These are phyloP conservation scores for Torulaspora microellipsoides DNA, from an alignment of 805 yeast genomes.

Conservation along the genomic window DNA sequence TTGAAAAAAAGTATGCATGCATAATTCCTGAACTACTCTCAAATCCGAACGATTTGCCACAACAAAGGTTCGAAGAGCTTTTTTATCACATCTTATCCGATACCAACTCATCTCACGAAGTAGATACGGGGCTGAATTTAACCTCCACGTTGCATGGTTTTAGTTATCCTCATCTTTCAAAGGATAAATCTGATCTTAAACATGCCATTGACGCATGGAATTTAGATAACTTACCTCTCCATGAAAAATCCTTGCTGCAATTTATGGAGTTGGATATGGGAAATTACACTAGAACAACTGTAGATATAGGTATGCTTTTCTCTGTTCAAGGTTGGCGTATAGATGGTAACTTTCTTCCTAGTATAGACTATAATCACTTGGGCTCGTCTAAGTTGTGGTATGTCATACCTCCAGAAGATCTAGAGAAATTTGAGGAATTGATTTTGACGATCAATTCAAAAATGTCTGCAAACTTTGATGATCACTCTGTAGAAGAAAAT, in stretches of 20 bases:
- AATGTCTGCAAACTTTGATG: not conserved
- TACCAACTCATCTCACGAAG: not conserved
- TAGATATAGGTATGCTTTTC: slow-evolving; percentile 50
- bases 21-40: not conserved
- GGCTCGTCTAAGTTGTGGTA: slow-evolving; percentile 61
- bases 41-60: slow-evolving; percentile 9
- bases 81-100: slow-evolving; percentile 41
- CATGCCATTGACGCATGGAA: slow-evolving; percentile 47
- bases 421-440: slow-evolving; percentile 47
- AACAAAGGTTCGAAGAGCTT: slow-evolving; percentile 37
- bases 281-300: slow-evolving; percentile 39
- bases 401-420: slow-evolving; percentile 54
- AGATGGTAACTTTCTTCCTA: slow-evolving; percentile 58
- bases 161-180: slow-evolving; percentile 30
- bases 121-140: slow-evolving; percentile 34
- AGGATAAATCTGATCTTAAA: slow-evolving; percentile 18
- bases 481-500: not conserved
- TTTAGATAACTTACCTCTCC: slow-evolving; percentile 48
- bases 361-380: slow-evolving; percentile 48
- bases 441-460: slow-evolving; percentile 11
- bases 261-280: slow-evolving; percentile 43
- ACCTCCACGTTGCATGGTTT: slow-evolving; percentile 40
- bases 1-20: not conserved
- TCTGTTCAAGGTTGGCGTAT: slow-evolving; percentile 53
- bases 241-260: slow-evolving; percentile 46